Evolutionary conservation across 495 filamentous ascomycete genomes (phyloP), one percentile per base, ranked within the genome.

Genomic region (Filosporella fistucella): DNA sequence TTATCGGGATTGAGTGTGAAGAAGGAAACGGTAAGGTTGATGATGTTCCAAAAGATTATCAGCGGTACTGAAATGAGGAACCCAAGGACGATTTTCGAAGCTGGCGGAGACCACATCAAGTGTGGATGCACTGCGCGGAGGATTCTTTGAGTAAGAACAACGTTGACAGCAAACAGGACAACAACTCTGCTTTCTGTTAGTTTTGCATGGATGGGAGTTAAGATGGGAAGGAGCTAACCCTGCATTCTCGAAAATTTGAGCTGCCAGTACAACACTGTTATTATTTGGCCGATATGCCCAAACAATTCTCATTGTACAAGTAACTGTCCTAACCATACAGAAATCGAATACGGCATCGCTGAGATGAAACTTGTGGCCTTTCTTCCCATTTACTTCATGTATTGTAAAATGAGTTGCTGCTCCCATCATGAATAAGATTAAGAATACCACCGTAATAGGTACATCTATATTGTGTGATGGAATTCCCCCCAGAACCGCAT

Each of bases 131-230:
- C 76, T 3, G 82, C 84, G 13, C 89, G 75, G 13, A 90, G 56
- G 28, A 91, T 77, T 20, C 90, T 80, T 61, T 91, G 86, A 0
- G 85, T 68, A 57, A 87, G 84, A 57, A 91, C 67, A 20, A 94
- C 65, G 62, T 95, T 91, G 57, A 88, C 63, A 45, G 94, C 64
- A 62, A 85, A 93, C 16, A 94, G 65, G 5, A 95, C 56, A 24
- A 93, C 58, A 16, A 89, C 76, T 26, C 89, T 91, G 0, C 84
- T 81, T 12, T 77, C 72, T 24, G 89, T 79, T 53, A 94, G 81
- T 14, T n/a, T 18, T 7, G 14, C 4, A 16, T 29, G 11, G 4
- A 14, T 3, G 16, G 22, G 16, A n/a, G 55, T 91, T 75, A 45
- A 77, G 66, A 3, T n/a, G 78, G 42, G 93, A 84, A 10, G 71